Conservation (phyloP, 2,329 filamentous ascomycete genomes). For the Sphaceloma murrayae region DNA sequence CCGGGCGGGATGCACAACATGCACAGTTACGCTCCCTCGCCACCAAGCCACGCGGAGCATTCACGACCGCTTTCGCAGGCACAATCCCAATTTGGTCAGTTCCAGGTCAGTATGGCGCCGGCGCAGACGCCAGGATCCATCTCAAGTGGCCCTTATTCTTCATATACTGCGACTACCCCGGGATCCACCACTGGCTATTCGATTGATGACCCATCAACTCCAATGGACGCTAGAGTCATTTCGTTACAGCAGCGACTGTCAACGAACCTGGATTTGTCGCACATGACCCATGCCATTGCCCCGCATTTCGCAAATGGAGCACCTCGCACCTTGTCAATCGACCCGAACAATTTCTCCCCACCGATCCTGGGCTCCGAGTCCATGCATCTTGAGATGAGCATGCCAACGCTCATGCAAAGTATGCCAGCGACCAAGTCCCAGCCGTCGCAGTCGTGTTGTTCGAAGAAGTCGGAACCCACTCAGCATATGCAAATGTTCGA, state of each 20-base stretch:
- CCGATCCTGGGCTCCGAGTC: constrained; percentile 7
- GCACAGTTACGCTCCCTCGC: constrained; percentile 5
- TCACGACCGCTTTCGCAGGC: neutral
- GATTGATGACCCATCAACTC: neutral
- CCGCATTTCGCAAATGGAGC: neutral
- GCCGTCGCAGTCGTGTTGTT: constrained; percentile 18
- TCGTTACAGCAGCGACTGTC: constrained; percentile 10
- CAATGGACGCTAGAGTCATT: constrained; percentile 1
- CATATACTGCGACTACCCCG: neutral
- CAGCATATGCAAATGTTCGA: constrained; percentile 6
- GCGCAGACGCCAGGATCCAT: neutral
- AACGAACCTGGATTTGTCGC: constrained; percentile 6
- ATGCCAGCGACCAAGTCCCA: neutral
- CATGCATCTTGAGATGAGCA: constrained; percentile 12
- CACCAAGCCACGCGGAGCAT: neutral
- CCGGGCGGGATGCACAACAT: constrained; percentile 1
- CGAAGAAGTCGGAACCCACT: constrained; percentile 6
- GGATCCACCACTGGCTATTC: neutral
- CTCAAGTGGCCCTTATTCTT: neutral
- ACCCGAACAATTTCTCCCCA: neutral
- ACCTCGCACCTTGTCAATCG: neutral
- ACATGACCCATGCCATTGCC: constrained; percentile 5
- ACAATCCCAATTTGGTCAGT: constrained; percentile 14
- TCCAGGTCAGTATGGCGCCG: constrained; percentile 7
- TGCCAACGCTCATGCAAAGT: neutral